These are phyloP conservation scores for Zygotorulaspora chibaensis DNA, from an alignment of 805 yeast species.

Conservation along the genomic window DNA sequence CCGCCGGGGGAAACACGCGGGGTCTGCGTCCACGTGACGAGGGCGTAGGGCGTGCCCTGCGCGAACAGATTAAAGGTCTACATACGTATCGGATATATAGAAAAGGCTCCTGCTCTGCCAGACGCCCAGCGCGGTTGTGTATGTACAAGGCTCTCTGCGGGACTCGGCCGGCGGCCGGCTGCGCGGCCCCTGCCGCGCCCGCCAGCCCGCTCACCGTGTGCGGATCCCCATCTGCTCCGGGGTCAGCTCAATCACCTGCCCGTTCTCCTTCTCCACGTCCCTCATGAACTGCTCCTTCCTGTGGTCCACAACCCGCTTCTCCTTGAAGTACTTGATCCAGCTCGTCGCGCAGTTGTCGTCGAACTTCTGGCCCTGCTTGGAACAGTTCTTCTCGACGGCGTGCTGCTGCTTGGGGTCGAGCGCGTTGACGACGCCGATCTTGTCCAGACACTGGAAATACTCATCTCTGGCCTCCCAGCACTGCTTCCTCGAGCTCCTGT, in stretches of 20 bases:
- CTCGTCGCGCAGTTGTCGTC: constrained; percentile 74
- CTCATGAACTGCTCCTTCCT: constrained; percentile 63
- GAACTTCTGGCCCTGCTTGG: constrained; percentile 51
- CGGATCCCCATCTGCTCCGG: constrained; percentile 7
- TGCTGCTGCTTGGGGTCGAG: constrained; percentile 48
- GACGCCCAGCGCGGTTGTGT: too few relatives aligned
- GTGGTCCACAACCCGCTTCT: constrained; percentile 75
- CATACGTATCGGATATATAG: neutral
- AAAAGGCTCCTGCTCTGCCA: too few relatives aligned
- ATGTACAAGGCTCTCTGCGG: too few relatives aligned
- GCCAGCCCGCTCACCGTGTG: neutral
- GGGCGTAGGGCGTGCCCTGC: neutral
- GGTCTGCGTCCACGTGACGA: neutral
- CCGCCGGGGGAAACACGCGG: too few relatives aligned
- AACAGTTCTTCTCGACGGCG: constrained; percentile 54
- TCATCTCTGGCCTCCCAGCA: constrained; percentile 91
- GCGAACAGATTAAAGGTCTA: neutral
- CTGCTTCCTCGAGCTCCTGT: constrained; percentile 60
- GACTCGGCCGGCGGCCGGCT: too few relatives aligned
- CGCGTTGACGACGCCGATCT: constrained; percentile 64
- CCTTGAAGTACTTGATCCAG: constrained; percentile 89
- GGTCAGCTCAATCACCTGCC: constrained; percentile 11
- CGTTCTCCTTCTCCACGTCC: constrained; percentile 55
- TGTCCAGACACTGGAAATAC: constrained; percentile 71
- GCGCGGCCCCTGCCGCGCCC: neutral